Conservation (phyloP, 1,284 basidiomycete species). For the Malassezia obtusa region DNA sequence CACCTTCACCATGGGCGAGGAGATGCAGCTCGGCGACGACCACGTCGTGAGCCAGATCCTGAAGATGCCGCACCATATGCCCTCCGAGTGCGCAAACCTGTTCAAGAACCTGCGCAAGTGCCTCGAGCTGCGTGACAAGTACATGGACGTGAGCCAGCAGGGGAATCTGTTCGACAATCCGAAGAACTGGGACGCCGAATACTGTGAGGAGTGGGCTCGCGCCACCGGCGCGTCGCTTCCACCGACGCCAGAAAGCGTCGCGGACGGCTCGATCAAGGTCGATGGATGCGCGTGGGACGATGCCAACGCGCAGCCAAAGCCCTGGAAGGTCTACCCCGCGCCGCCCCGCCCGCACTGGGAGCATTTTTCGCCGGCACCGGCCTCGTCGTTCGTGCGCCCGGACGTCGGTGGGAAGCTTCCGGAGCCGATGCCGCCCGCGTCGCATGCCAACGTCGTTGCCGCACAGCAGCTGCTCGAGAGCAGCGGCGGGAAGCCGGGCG, state of each 20-base stretch:
- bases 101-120: slow-evolving; percentile 40
- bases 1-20: neutral
- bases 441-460: slow-evolving; percentile 40
- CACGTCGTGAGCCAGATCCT: slow-evolving; percentile 1
- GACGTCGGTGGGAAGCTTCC: slow-evolving; percentile 30
- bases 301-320: slow-evolving; percentile 27
- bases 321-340: slow-evolving; percentile 45
- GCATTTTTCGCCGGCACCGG: slow-evolving; percentile 40
- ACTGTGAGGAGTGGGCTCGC: slow-evolving; percentile 25
- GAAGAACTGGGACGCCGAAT: slow-evolving; percentile 48
- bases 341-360: slow-evolving; percentile 48
- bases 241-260: slow-evolving; percentile 5
- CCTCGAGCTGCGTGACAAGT: slow-evolving; percentile 42
- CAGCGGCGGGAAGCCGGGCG: slow-evolving; percentile 42
- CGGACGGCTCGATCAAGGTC: slow-evolving; percentile 26
- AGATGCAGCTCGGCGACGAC: neutral
- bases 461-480: slow-evolving; percentile 43
- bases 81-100: slow-evolving; percentile 33
- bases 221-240: neutral
- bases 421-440: slow-evolving; percentile 40
- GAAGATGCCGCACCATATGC: slow-evolving; percentile 20
- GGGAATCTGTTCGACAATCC: slow-evolving; percentile 42
- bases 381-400: slow-evolving; percentile 39
- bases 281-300: slow-evolving; percentile 33
- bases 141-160: slow-evolving; percentile 42